Base-by-base conservation (phyloP, 495 filamentous ascomycete genomes). In the Pseudotulostoma volvatum region DNA sequence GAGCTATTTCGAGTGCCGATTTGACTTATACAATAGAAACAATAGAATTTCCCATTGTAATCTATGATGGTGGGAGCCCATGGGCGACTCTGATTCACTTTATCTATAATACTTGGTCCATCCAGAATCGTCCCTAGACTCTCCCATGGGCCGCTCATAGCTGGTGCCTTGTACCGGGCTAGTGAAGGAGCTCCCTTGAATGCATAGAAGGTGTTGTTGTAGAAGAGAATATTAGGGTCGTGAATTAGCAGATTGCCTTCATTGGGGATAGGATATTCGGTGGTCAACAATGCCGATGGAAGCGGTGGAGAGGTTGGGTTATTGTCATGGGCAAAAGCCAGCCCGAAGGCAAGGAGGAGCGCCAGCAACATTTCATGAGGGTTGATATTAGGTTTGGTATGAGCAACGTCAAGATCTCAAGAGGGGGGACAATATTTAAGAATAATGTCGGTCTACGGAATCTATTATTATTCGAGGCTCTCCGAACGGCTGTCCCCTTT, bases 1-100 rank as follows among this genome's bases (percentile, higher is more conserved):
- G 75, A 71, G 14, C 70, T 76, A 48, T 67, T 56, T 37, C 78
- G 74, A 3, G 61, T 68, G 9, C 82, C 79, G 36, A 71, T 72
- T 18, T 61, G 56, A 46, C 67, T 73, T 32, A 85, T 67, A 0
- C 75, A 62, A 57, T 86, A 88, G 61, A 77, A 85, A 40, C 81
- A 68, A 52, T 81, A 78, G 56, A 84, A 84, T 0, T 57, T 63
- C 9, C 52, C 57, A 20, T 71, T 69, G 15, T 73, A 57, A 14
- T 70, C 47, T 18, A 63, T 44, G 5, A 80, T 69, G 33, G 79
- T 79, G 0, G 81, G 81, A 0, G 81, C 80, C 79, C 63, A 66
- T 2, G 59, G 63, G 0, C 55, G 48, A 1, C 44, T 45, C 1
- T 54, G 53, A 37, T 61, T 55, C 8, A 48, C 45, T 31, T 57